These are phyloP conservation scores for Kurtzmaniella cleridarum DNA, from an alignment of 805 yeast species.

Conservation along the genomic window DNA sequence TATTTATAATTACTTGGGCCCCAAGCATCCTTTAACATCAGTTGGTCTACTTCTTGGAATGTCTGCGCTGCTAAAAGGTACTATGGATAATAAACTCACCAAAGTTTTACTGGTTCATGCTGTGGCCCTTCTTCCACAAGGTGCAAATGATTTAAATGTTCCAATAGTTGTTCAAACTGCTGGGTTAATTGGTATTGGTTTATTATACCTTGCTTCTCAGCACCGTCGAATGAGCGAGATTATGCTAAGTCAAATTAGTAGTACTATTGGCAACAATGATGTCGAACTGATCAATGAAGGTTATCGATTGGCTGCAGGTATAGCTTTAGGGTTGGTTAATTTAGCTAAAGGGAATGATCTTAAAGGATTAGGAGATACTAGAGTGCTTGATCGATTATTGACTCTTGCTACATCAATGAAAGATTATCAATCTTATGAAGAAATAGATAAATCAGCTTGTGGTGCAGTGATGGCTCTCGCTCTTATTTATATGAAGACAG, in stretches of 20 bases:
- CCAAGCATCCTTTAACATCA: slow-evolving; percentile 79
- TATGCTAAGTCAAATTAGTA: slow-evolving; percentile 61
- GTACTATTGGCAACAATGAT: slow-evolving; percentile 50
- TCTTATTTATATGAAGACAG: slow-evolving; percentile 67
- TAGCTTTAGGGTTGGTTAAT: slow-evolving; percentile 79
- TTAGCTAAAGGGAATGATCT: slow-evolving; percentile 68
- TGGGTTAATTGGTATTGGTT: slow-evolving; percentile 85
- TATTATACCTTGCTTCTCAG: slow-evolving; percentile 70
- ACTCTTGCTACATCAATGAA: slow-evolving; percentile 53
- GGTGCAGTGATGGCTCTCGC: slow-evolving; percentile 78
- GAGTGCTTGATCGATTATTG: slow-evolving; percentile 55
- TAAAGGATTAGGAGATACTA: slow-evolving; percentile 55
- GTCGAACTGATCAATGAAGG: slow-evolving; percentile 63
- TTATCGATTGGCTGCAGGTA: slow-evolving; percentile 82
- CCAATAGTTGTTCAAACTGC: slow-evolving; percentile 82
- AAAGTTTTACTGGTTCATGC: slow-evolving; percentile 92
- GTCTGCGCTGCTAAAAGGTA: slow-evolving; percentile 81
- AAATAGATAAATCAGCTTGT: slow-evolving; percentile 56
- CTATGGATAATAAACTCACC: slow-evolving; percentile 81
- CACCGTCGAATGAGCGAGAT: slow-evolving; percentile 85
- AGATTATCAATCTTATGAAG: slow-evolving; percentile 57
- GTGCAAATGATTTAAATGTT: slow-evolving; percentile 86
- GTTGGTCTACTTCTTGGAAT: slow-evolving; percentile 86
- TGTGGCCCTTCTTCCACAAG: slow-evolving; percentile 83
- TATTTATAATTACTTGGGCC: slow-evolving; percentile 85